phyloP scores from a whole-genome alignment of 2,329 filamentous ascomycete genomes.

The Phyllosticta capitalensis region DNA sequence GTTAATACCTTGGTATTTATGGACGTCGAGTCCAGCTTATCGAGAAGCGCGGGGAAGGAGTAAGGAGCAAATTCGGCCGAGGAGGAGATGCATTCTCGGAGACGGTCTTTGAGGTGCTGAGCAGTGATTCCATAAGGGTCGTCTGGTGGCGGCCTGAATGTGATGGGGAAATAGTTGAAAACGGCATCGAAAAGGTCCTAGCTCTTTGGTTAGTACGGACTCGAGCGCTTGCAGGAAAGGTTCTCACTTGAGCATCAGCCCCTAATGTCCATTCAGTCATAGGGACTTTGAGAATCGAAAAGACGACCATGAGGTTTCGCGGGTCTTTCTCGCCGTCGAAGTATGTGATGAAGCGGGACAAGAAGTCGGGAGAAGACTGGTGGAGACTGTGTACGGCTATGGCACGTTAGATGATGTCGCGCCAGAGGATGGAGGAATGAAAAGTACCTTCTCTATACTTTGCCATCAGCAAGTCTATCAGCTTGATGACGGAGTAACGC shows the following conservation, averaged over 20 bases:
- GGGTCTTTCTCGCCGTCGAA: conserved; percentile 62
- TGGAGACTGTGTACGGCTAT: conserved; percentile 47
- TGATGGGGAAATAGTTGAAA: conserved; percentile 65
- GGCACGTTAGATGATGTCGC: neutral
- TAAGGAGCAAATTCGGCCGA: conserved; percentile 55
- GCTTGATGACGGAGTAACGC: conserved; percentile 51
- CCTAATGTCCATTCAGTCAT: conserved; percentile 60
- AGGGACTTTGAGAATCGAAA: conserved; percentile 56
- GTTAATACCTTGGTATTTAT: conserved; percentile 53
- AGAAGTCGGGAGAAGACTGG: conserved; percentile 41
- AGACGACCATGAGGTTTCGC: conserved; percentile 60
- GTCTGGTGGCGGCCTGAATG: conserved; percentile 58
- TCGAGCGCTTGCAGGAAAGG: neutral
- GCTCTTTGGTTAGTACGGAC: conserved; percentile 1
- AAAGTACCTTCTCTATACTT: conserved; percentile 48
- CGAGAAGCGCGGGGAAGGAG: conserved; percentile 56
- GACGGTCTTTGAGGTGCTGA: conserved; percentile 55
- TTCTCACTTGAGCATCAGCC: conserved; percentile 47
- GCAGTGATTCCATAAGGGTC: conserved; percentile 62
- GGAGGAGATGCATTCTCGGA: conserved; percentile 55
- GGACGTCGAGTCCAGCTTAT: conserved; percentile 61
- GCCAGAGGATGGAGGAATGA: neutral
- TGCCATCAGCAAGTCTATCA: conserved; percentile 53
- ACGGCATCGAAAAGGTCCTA: conserved; percentile 55
- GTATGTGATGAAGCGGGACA: conserved; percentile 53